phyloP scores from a whole-genome alignment of 306 rosid species.

The Vigna unguiculata region DNA sequence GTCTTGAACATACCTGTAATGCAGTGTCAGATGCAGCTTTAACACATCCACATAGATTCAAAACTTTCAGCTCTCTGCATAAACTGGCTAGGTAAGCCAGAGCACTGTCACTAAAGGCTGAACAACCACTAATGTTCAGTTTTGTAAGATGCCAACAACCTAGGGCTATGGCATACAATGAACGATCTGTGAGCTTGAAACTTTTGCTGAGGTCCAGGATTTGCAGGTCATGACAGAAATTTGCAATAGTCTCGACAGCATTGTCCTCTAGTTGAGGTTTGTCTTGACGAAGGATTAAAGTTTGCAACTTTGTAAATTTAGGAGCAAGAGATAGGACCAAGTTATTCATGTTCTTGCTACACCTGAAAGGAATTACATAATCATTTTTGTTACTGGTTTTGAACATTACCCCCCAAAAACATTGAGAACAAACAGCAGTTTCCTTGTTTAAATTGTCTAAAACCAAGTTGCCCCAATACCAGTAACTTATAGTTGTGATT shows the following conservation, averaged over 20 bases:
- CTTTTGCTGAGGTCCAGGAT: constrained; percentile 92
- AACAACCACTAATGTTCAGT: constrained; percentile 84
- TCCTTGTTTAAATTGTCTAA: not conserved
- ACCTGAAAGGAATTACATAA: constrained; percentile 59
- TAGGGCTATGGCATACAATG: constrained; percentile 70
- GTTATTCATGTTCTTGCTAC: constrained; percentile 82
- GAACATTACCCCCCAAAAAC: not conserved
- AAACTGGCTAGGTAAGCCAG: constrained; percentile 68
- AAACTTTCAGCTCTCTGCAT: constrained; percentile 65
- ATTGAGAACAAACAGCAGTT: not conserved
- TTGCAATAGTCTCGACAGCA: constrained; percentile 75
- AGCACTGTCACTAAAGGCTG: constrained; percentile 75
- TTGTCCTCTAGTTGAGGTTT: constrained; percentile 80
- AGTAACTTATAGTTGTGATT: not conserved
- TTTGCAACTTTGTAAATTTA: constrained; percentile 76
- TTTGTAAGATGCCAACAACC: constrained; percentile 70
- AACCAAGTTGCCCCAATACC: not conserved
- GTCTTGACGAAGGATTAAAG: constrained; percentile 79
- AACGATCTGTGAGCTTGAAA: constrained; percentile 79
- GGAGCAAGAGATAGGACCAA: constrained; percentile 82
- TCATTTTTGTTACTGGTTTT: not conserved
- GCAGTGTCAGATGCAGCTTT: constrained; percentile 76
- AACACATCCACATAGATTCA: constrained; percentile 89
- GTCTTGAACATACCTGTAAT: constrained; percentile 63
- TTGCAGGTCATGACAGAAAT: constrained; percentile 78